phyloP scores from a whole-genome alignment of 1,284 basidiomycete genomes.

The Singerocomus rubriflavus region DNA sequence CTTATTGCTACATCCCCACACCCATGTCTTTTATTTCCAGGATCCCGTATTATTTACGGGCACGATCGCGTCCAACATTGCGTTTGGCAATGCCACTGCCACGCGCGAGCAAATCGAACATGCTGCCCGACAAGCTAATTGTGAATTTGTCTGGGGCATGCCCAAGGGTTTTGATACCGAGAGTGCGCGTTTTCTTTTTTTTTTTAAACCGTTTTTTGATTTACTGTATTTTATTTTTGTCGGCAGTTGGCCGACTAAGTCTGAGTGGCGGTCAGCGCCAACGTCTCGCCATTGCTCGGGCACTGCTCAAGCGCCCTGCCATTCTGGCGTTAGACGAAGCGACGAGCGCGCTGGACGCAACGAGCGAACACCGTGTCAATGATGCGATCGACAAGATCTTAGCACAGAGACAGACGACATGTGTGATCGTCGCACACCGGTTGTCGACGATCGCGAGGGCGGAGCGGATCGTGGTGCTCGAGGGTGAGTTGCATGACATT shows the following conservation, averaged over 20 bases:
- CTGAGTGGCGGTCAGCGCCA: slow-evolving; percentile 77
- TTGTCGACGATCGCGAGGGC: slow-evolving; percentile 82
- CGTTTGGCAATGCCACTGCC: slow-evolving; percentile 76
- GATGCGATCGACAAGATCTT: slow-evolving; percentile 89
- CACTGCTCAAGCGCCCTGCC: slow-evolving; percentile 80
- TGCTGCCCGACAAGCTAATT: slow-evolving; percentile 89
- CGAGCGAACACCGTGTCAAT: slow-evolving; percentile 84
- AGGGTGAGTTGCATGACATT: slow-evolving; percentile 46
- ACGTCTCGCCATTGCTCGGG: slow-evolving; percentile 75
- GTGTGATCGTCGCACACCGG: slow-evolving; percentile 86
- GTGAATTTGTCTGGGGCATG: slow-evolving; percentile 92
- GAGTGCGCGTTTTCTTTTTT: slow-evolving; percentile 36
- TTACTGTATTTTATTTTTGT: no score
- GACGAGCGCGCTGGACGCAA: slow-evolving; percentile 83
- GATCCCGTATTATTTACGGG: slow-evolving; percentile 81
- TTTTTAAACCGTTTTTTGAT: no score
- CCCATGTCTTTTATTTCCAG: slow-evolving; percentile 27
- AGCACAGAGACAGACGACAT: slow-evolving; percentile 73
- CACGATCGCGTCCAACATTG: slow-evolving; percentile 91
- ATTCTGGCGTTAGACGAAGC: slow-evolving; percentile 84
- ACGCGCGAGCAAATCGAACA: slow-evolving; percentile 83
- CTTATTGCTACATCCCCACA: background rate
- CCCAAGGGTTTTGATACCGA: slow-evolving; percentile 81
- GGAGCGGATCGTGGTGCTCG: slow-evolving; percentile 83
- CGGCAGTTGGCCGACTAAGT: slow-evolving; percentile 66